A percentile compares a stretch with the other conserved stretches of the same genome.
Evolutionary conservation across 805 yeast species (phyloP).

Genomic region (Schwanniomyces polymorphus): DNA sequence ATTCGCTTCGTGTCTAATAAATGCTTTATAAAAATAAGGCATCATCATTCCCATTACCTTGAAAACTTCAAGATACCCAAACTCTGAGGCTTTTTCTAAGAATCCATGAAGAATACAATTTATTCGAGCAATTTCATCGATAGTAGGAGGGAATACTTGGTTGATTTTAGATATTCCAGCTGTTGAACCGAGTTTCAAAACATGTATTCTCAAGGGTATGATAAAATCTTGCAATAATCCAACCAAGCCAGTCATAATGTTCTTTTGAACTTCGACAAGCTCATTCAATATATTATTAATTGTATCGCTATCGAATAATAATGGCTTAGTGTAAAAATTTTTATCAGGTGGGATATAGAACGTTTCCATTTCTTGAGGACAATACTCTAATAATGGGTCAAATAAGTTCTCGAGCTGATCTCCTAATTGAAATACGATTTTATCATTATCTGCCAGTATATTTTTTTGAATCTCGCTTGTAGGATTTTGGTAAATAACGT

Average conservation of each 20-base stretch:
- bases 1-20: constrained; percentile 93
- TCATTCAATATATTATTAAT: constrained; percentile 63
- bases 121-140: constrained; percentile 89
- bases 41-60: constrained; percentile 79
- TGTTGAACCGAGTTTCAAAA: constrained; percentile 53
- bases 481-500: constrained; percentile 67
- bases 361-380: constrained; percentile 82
- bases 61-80: constrained; percentile 74
- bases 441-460: constrained; percentile 67
- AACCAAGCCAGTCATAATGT: constrained; percentile 69
- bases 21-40: constrained; percentile 91
- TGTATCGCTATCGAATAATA: constrained; percentile 22
- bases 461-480: constrained; percentile 25
- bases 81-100: constrained; percentile 61
- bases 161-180: constrained; percentile 68
- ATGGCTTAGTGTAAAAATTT: constrained; percentile 10
- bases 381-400: constrained; percentile 87
- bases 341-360: constrained; percentile 62
- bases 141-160: constrained; percentile 87
- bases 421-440: constrained; percentile 74
- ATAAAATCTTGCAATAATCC: constrained; percentile 75
- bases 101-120: constrained; percentile 83
- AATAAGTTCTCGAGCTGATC: constrained; percentile 85
- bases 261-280: constrained; percentile 68
- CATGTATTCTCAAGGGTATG: constrained; percentile 73